phyloP scores from a whole-genome alignment of 371 early-diverging fungal species.

The Nematocida minor region DNA sequence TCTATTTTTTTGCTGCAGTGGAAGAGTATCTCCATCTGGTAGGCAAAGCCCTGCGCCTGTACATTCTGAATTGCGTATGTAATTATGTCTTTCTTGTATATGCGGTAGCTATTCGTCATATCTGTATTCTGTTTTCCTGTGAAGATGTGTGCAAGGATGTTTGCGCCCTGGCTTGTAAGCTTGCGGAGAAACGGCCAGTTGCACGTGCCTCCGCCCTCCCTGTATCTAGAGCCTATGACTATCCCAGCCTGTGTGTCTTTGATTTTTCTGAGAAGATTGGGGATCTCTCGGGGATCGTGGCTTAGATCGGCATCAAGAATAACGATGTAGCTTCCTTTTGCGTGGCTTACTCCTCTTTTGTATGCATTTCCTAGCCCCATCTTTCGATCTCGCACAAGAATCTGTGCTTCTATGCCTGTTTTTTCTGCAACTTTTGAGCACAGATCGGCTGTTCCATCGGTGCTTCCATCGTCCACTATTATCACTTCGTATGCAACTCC shows the following conservation, averaged over 20 bases:
- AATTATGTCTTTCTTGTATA: slow-evolving; percentile 85
- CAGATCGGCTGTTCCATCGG: slow-evolving; percentile 89
- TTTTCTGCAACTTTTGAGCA: slow-evolving; percentile 71
- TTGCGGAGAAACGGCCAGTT: slow-evolving; percentile 94
- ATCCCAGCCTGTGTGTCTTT: slow-evolving; percentile 77
- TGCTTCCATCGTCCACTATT: slow-evolving; percentile 90
- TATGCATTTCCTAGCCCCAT: slow-evolving; percentile 93
- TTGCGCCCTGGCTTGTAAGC: slow-evolving; percentile 87
- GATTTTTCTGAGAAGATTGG: slow-evolving; percentile 67
- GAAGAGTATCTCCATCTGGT: slow-evolving; percentile 99
- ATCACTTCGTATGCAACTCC: slow-evolving; percentile 81
- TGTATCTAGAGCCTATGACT: slow-evolving; percentile 81
- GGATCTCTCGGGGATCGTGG: slow-evolving; percentile 91
- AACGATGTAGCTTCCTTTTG: slow-evolving; percentile 82
- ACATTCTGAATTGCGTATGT: slow-evolving; percentile 74
- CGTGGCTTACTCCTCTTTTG: slow-evolving; percentile 81
- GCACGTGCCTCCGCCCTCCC: slow-evolving; percentile 79
- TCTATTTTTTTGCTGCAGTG: slow-evolving; percentile 76
- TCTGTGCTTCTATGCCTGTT: slow-evolving; percentile 64
- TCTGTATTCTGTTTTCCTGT: slow-evolving; percentile 79
- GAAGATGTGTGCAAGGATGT: slow-evolving; percentile 81
- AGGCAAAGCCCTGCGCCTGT: slow-evolving; percentile 87
- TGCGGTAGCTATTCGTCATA: slow-evolving; percentile 86
- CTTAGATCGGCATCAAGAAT: slow-evolving; percentile 99
- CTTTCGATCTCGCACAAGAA: slow-evolving; percentile 84